These are phyloP conservation scores for Phytophthora fragariae DNA, from an alignment of 352 stramenopile species.

Conservation along the genomic window DNA sequence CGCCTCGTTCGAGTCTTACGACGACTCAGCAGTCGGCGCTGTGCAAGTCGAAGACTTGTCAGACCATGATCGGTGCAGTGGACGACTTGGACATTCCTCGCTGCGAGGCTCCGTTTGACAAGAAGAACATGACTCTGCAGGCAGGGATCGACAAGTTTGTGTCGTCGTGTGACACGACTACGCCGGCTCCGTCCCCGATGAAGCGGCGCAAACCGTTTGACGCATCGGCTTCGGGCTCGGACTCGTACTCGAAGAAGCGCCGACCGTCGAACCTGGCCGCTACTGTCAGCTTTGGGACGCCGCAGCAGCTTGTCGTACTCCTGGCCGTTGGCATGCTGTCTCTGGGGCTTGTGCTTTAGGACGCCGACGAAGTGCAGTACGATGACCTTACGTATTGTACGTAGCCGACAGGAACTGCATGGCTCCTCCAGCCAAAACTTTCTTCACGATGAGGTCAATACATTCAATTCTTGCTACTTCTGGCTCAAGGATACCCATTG, in stretches of 20 bases:
- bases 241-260: conserved; percentile 23
- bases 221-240: conserved; percentile 34
- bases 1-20: conserved; percentile 39
- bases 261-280: conserved; percentile 22
- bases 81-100: conserved; percentile 66
- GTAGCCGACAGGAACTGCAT: conserved; percentile 1
- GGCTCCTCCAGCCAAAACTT: neutral
- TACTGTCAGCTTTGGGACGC: conserved; percentile 24
- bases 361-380: neutral
- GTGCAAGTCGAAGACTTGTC: conserved; percentile 54
- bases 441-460: conserved; percentile 11
- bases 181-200: conserved; percentile 41
- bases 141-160: conserved; percentile 56
- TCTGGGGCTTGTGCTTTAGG: conserved; percentile 17
- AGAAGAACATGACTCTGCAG: conserved; percentile 65
- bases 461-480: neutral
- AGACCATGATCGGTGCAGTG: conserved; percentile 59
- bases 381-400: neutral
- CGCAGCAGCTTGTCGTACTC: conserved; percentile 29
- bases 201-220: conserved; percentile 52
- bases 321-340: conserved; percentile 25
- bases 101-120: conserved; percentile 56
- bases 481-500: too few species aligned
- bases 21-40: conserved; percentile 41
- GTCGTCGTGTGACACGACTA: conserved; percentile 48